A percentile compares a stretch with the other conserved stretches of the same genome.
Conservation (phyloP, 257 asterid species). For the Fraxinus excelsior region DNA sequence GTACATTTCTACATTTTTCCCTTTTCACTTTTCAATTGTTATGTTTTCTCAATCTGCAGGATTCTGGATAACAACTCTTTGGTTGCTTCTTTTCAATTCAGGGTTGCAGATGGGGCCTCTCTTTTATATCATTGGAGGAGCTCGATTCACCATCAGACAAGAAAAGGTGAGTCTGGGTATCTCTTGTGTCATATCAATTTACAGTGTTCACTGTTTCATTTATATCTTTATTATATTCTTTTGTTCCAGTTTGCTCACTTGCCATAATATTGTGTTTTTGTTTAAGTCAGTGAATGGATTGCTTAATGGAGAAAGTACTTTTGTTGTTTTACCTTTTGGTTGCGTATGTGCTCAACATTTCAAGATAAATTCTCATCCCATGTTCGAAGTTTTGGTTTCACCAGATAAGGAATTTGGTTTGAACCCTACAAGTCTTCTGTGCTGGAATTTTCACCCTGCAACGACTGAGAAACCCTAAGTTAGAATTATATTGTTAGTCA, state of each 20-base stretch:
- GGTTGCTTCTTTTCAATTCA: neutral
- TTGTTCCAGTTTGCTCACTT: neutral
- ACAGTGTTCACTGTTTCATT: neutral
- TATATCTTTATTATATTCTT: neutral
- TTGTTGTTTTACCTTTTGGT: neutral
- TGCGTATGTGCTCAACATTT: neutral
- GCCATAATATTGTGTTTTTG: neutral
- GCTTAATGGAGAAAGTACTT: neutral
- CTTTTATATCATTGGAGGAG: neutral
- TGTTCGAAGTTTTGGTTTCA: neutral
- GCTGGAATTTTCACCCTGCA: neutral
- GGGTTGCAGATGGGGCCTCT: neutral
- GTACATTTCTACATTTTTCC: conserved; percentile 4
- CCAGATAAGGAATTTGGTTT: neutral
- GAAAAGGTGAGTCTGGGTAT: neutral
- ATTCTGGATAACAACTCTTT: neutral
- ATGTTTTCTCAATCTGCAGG: neutral
- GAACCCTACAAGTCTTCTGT: neutral
- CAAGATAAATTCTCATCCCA: neutral
- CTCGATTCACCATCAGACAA: neutral
- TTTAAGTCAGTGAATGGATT: neutral
- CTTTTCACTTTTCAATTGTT: neutral
- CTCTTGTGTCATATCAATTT: neutral
- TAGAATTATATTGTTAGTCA: neutral
- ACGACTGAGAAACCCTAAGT: neutral